These are phyloP conservation scores for Hypoxylon sp. DNA, from an alignment of 2,329 filamentous ascomycete genomes.

Conservation along the genomic window DNA sequence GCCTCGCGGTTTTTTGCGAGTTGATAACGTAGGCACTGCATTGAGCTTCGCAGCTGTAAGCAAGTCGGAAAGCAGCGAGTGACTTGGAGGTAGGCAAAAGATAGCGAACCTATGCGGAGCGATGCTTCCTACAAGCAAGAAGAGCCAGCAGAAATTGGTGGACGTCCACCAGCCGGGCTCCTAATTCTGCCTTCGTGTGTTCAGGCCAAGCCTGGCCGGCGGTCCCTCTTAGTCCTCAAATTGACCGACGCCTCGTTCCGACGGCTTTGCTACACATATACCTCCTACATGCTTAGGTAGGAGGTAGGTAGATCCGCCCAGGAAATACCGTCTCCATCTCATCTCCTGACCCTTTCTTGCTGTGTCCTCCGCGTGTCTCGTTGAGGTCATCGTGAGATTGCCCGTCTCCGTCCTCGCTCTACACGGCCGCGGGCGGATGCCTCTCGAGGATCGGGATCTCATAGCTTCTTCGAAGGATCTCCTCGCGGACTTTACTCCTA, in stretches of 20 bases:
- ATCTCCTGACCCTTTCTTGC: background rate
- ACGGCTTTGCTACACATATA: no score
- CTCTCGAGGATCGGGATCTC: background rate
- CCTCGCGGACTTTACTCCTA: background rate
- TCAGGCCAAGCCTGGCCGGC: no score
- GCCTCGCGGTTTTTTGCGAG: background rate
- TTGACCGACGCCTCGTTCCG: no score
- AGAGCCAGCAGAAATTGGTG: background rate
- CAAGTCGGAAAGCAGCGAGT: background rate
- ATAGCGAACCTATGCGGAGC: background rate
- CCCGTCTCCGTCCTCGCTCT: background rate
- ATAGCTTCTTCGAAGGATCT: background rate
- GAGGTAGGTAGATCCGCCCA: no score
- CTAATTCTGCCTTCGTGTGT: no score
- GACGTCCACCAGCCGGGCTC: background rate
- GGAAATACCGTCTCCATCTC: background rate
- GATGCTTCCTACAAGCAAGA: background rate
- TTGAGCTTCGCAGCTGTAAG: background rate
- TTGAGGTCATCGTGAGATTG: conserved; percentile 34
- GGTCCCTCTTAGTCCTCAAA: no score
- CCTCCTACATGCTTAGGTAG: no score
- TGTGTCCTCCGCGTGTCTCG: background rate
- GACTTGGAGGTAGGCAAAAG: background rate
- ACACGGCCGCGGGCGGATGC: background rate
- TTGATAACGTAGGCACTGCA: background rate